Conservation (phyloP, 805 yeast genomes). For the Tetrapisispora nanseiensis region DNA sequence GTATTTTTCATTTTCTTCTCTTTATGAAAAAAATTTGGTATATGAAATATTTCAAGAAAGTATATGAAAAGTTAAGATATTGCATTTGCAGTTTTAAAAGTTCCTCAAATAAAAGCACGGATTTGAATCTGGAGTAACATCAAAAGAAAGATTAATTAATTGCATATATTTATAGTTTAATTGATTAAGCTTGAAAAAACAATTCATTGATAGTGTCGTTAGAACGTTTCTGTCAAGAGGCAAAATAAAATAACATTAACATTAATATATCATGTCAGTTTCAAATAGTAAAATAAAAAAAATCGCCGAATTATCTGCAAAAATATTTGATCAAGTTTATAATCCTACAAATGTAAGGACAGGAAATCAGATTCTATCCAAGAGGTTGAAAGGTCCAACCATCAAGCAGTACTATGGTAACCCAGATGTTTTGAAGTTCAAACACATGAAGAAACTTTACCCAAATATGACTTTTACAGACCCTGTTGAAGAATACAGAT, state of each 20-base stretch:
- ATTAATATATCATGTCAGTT: conserved; percentile 23
- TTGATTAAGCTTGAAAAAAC: too few relatives aligned
- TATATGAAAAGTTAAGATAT: too few relatives aligned
- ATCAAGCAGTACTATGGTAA: conserved; percentile 67
- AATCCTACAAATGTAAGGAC: conserved; percentile 60
- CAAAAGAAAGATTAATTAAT: too few relatives aligned
- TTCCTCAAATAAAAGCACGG: too few relatives aligned
- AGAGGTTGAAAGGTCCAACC: conserved; percentile 65
- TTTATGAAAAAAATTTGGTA: too few relatives aligned
- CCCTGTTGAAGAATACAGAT: conserved; percentile 60
- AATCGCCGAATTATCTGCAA: conserved; percentile 50
- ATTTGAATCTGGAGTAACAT: too few relatives aligned
- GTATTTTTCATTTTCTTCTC: too few relatives aligned
- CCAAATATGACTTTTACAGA: conserved; percentile 45
- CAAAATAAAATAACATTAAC: not conserved
- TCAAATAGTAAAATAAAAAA: conserved; percentile 41
- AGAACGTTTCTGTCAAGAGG: too few relatives aligned
- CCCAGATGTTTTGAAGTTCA: conserved; percentile 54
- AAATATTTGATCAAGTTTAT: conserved; percentile 59
- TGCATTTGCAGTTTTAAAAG: too few relatives aligned
- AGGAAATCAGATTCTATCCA: conserved; percentile 60
- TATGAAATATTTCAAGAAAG: too few relatives aligned
- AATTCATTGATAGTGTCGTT: too few relatives aligned
- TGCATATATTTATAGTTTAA: too few relatives aligned
- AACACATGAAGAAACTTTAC: conserved; percentile 45